Percentiles rank a stretch among this genome's conserved stretches.
These are phyloP conservation scores for Cudoniella acicularis DNA, from an alignment of 495 filamentous ascomycete species.

Conservation along the genomic window DNA sequence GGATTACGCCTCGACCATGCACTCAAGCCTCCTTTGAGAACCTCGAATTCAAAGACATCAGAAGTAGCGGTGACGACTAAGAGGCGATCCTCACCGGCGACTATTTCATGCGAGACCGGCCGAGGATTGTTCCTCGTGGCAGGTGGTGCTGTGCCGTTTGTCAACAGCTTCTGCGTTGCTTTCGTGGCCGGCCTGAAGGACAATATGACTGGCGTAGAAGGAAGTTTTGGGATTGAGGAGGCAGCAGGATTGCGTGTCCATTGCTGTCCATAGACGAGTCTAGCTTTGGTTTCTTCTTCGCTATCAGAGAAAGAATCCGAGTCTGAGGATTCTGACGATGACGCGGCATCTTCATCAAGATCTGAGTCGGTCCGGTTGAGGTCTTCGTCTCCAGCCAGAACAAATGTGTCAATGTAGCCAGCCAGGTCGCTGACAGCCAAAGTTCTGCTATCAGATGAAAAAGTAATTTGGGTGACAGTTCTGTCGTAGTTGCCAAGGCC, in stretches of 20 bases:
- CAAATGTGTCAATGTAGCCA: constrained; percentile 84
- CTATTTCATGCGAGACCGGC: constrained; percentile 39
- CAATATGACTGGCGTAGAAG: constrained; percentile 62
- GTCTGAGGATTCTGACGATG: constrained; percentile 33
- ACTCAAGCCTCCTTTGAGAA: constrained; percentile 66
- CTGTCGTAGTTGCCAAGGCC: constrained; percentile 75
- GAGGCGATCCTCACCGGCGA: constrained; percentile 54
- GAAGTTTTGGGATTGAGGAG: constrained; percentile 73
- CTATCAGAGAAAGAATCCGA: constrained; percentile 44
- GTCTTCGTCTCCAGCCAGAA: constrained; percentile 56
- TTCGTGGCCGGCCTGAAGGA: constrained; percentile 64
- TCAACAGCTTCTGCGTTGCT: constrained; percentile 24
- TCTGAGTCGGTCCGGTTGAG: constrained; percentile 16
- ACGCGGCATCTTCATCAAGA: constrained; percentile 20
- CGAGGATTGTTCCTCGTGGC: constrained; percentile 44
- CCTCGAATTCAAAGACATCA: constrained; percentile 72
- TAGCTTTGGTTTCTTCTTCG: constrained; percentile 23
- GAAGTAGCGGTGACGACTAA: constrained; percentile 72
- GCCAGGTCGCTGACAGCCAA: constrained; percentile 75
- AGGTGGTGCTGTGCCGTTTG: constrained; percentile 34
- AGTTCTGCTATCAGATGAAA: constrained; percentile 77
- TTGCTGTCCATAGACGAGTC: constrained; percentile 33
- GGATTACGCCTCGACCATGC: constrained; percentile 87
- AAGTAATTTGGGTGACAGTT: constrained; percentile 67
- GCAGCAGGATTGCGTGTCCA: constrained; percentile 68